Percentiles rank a stretch among this genome's conserved stretches.
Evolutionary conservation across 768 basidiomycete genomes (phyloP).

Genomic region (Hygrocybe punicea): DNA sequence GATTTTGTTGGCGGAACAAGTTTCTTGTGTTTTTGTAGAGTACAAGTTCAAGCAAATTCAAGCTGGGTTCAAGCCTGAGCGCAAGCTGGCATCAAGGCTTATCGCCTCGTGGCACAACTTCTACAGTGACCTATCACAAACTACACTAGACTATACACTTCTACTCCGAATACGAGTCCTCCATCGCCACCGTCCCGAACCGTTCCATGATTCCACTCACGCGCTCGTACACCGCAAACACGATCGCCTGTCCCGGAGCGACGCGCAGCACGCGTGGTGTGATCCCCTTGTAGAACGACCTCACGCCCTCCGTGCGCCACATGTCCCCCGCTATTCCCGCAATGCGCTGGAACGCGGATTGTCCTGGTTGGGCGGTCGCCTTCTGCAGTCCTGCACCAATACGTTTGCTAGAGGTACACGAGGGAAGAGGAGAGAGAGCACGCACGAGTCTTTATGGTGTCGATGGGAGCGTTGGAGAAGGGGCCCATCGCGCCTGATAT

Average conservation of each 20-base stretch:
- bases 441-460: slow-evolving; percentile 92
- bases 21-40: no score
- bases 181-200: slow-evolving; percentile 50
- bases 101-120: no score
- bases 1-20: no score
- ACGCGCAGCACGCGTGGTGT: slow-evolving; percentile 94
- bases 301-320: slow-evolving; percentile 86
- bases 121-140: no score
- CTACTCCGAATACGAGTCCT: slow-evolving; percentile 69
- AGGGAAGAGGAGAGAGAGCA: slow-evolving; percentile 9
- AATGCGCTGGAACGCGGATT: slow-evolving; percentile 77
- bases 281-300: slow-evolving; percentile 97
- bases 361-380: slow-evolving; percentile 66
- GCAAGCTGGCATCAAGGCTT: no score
- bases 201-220: slow-evolving; percentile 73
- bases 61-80: no score
- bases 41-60: no score
- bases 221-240: slow-evolving; percentile 95
- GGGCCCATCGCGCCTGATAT: slow-evolving; percentile 98
- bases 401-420: slow-evolving; percentile 1
- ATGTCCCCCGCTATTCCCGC: slow-evolving; percentile 80
- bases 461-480: slow-evolving; percentile 95
- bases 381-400: slow-evolving; percentile 72
- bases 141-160: slow-evolving; percentile 1
- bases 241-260: slow-evolving; percentile 94